Evolutionary conservation across 148 eudicot genomes (phyloP), one percentile per base, ranked within the genome.

Genomic region (Euryodendron excelsum): DNA sequence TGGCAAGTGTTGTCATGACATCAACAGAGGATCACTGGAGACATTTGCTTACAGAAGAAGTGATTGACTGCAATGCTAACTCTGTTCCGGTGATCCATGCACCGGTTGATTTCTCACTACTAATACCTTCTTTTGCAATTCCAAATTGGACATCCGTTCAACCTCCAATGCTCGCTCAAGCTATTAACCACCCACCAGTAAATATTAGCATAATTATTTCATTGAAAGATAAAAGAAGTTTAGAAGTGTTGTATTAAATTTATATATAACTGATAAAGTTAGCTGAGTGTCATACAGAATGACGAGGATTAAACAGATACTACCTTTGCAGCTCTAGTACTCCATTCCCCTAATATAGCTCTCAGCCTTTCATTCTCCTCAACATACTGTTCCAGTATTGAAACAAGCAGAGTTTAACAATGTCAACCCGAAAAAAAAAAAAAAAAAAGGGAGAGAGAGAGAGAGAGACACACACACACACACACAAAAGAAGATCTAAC

Each of bases 281-380:
- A 15, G 61, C 12, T 6, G 28, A 75, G 23, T 4, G 9, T 9
- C 37, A 1, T 30, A 72, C 5, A 55, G 8, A 55, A 74, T 39
- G 67, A 20, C 17, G 28, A 76, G 52, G 59, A 64, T 1, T 25
- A 66, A 28, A 67, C 5, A 65, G 10, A 50, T 6, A 50, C 15
- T 50, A 96, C 99, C 98, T 96, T 96, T 17, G 99, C 99, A 70
- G 97, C 97, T 75, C 98, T 85, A 50, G 89, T 80, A 79, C 99
- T 96, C 99, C 99, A 96, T 85, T 96, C 99, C 47, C 94, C 93
- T 63, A 96, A 60, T 79, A 93, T 93, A n/a, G 93, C 97, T 84
- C 99, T 90, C 77, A 93, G 88, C 68, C 99, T 89, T 80, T 93
- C 99, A 69, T 93, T 96, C 87, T 96, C 99, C 79, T 91, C 99